Evolutionary conservation across 176 grass and related monocot species (phyloP).

Genomic region (Triticum timopheevii): DNA sequence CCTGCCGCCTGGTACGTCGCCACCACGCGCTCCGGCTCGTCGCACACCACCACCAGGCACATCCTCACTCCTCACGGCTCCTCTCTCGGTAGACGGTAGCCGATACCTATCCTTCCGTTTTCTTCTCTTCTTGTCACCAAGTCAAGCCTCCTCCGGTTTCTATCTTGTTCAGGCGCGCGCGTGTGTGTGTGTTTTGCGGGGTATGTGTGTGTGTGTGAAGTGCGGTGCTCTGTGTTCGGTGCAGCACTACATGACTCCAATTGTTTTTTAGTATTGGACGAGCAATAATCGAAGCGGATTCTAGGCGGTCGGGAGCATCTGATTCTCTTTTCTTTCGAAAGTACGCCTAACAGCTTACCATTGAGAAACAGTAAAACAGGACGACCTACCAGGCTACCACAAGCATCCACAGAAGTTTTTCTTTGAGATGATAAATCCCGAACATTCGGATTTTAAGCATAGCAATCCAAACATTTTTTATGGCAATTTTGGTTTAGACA

Average conservation of each 20-base stretch:
- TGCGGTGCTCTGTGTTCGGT: not conserved
- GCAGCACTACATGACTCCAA: not conserved
- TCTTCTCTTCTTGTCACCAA: not conserved
- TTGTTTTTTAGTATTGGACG: not conserved
- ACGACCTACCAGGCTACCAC: no score
- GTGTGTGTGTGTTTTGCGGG: no score
- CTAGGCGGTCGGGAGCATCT: not conserved
- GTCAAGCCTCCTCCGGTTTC: not conserved
- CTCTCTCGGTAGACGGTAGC: no score
- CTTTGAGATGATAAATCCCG: no score
- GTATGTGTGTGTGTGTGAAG: not conserved
- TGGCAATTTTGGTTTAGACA: no score
- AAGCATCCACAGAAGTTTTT: no score
- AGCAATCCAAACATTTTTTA: no score
- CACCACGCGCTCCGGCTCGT: conserved; percentile 59
- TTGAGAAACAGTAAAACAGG: no score
- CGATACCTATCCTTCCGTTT: not conserved
- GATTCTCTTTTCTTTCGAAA: not conserved
- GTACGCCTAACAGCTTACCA: no score
- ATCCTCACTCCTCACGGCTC: not conserved
- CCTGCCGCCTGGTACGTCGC: conserved; percentile 56
- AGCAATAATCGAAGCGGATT: not conserved
- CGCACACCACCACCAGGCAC: conserved; percentile 65
- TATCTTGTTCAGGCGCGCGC: not conserved
- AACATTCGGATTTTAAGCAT: no score